Base-by-base conservation (phyloP, 495 filamentous ascomycete genomes). In the Penicillium parvum region DNA sequence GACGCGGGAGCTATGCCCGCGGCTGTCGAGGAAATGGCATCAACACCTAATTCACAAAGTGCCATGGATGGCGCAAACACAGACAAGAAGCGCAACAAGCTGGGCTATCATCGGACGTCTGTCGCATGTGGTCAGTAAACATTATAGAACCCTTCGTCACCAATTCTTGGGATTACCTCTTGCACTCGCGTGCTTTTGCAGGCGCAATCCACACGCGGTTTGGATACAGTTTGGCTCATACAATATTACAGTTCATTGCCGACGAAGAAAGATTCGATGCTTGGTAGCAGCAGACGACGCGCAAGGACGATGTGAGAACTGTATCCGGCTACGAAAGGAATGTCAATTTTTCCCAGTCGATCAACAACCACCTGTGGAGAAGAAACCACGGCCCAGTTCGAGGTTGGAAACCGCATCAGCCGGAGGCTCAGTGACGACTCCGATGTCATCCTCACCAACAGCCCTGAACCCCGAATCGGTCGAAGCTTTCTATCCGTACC, bases 101-200 rank as follows among this genome's bases (percentile, higher is more conserved):
- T 98, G 39, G 92, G 92, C 21, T 98, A 98, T 64, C 91, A 96
- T 73, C 83, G 92, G 44, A 96, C 90, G 25, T 95, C 92, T 42
- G 88, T 97, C 62, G 92, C 92, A 52, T 98, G 92, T 75, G 86
- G 92, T 98, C 77, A 82, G 90, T 82, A 40, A 29, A n/a, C n/a
- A n/a, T n/a, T n/a, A n/a, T n/a, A n/a, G n/a, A n/a, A n/a, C n/a
- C n/a, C n/a, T n/a, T n/a, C n/a, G n/a, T n/a, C n/a, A n/a, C n/a
- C n/a, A n/a, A n/a, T n/a, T n/a, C n/a, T n/a, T n/a, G n/a, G n/a
- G n/a, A n/a, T n/a, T n/a, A n/a, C n/a, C n/a, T n/a, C n/a, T n/a
- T n/a, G n/a, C n/a, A n/a, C n/a, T n/a, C n/a, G 21, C 10, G 40
- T 23, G 29, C 28, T 15, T 14, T 37, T 21, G 14, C 10, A 12